Percentiles rank a stretch among this genome's conserved stretches.
These are phyloP conservation scores for Kwoniella europaea DNA, from an alignment of 768 basidiomycete genomes.

Conservation along the genomic window DNA sequence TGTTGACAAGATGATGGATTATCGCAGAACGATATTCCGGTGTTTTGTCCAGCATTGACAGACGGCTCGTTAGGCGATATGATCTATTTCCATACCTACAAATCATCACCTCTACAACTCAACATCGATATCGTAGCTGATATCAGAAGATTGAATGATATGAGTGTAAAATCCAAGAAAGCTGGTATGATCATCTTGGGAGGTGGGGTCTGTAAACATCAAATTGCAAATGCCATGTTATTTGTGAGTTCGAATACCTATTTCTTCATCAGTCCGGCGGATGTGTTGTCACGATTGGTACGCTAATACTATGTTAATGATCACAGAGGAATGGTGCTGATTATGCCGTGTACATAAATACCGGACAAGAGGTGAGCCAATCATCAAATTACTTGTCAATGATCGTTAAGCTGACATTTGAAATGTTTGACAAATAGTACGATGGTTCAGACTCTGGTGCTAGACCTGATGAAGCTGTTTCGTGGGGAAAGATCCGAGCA, in stretches of 20 bases:
- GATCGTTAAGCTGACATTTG: background rate
- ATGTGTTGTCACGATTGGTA: background rate
- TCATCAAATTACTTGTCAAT: background rate
- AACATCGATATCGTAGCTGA: constrained; percentile 92
- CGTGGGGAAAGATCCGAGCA: constrained; percentile 96
- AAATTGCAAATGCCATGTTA: constrained; percentile 99
- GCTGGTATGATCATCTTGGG: constrained; percentile 99
- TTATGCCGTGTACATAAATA: constrained; percentile 96
- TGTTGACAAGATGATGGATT: constrained; percentile 13
- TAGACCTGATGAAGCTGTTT: constrained; percentile 94
- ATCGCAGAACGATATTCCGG: constrained; percentile 92
- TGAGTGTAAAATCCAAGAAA: constrained; percentile 81
- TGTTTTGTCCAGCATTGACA: constrained; percentile 97
- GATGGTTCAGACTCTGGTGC: constrained; percentile 98
- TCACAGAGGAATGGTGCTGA: constrained; percentile 93
- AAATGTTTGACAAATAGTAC: constrained; percentile 61
- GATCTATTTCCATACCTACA: constrained; percentile 98
- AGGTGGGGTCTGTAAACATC: constrained; percentile 98
- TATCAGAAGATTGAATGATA: constrained; percentile 87
- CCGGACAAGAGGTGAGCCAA: constrained; percentile 75
- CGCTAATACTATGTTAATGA: constrained; percentile 11
- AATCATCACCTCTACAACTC: constrained; percentile 70
- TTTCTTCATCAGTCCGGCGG: background rate
- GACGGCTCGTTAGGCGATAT: constrained; percentile 98
- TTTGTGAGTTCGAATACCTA: constrained; percentile 67